Evolutionary conservation across 2,329 filamentous ascomycete genomes (phyloP).

Genomic region (Colletotrichum musae): DNA sequence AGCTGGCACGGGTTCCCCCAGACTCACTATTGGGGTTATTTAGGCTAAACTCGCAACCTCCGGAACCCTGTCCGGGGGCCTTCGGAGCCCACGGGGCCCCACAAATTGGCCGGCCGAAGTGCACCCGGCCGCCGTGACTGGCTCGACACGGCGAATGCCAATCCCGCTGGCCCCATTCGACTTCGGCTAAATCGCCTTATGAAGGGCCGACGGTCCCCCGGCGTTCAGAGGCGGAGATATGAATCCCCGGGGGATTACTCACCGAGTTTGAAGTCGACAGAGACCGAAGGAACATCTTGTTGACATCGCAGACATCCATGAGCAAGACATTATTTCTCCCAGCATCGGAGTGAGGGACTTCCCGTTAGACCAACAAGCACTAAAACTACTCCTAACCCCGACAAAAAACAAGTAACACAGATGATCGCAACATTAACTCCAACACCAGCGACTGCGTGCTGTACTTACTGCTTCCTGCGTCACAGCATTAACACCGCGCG

Average conservation of each 20-base stretch:
- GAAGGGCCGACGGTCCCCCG: background rate
- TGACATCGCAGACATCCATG: too few relatives aligned
- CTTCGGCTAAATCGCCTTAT: slow-evolving; percentile 1
- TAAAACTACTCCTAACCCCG: too few relatives aligned
- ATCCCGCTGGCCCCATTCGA: slow-evolving; percentile 26
- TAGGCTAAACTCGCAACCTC: slow-evolving; percentile 34
- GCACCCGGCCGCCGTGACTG: slow-evolving; percentile 27
- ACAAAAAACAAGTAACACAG: too few relatives aligned
- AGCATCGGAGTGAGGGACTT: too few relatives aligned
- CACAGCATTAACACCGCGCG: too few relatives aligned
- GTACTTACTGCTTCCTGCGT: too few relatives aligned
- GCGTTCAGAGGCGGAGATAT: background rate
- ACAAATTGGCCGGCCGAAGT: slow-evolving; percentile 31
- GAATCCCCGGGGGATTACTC: background rate
- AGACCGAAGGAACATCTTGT: too few relatives aligned
- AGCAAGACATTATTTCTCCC: too few relatives aligned
- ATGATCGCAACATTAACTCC: too few relatives aligned
- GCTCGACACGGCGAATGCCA: slow-evolving; percentile 25
- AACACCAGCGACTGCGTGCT: too few relatives aligned
- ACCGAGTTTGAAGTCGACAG: too few relatives aligned
- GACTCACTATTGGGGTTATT: slow-evolving; percentile 15
- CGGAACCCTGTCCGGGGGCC: slow-evolving; percentile 30
- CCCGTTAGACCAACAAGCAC: too few relatives aligned
- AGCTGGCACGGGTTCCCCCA: background rate
- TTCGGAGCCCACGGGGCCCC: slow-evolving; percentile 32